Base-by-base conservation (phyloP, 345 rosid genomes). In the Lenwebbia sp. region DNA sequence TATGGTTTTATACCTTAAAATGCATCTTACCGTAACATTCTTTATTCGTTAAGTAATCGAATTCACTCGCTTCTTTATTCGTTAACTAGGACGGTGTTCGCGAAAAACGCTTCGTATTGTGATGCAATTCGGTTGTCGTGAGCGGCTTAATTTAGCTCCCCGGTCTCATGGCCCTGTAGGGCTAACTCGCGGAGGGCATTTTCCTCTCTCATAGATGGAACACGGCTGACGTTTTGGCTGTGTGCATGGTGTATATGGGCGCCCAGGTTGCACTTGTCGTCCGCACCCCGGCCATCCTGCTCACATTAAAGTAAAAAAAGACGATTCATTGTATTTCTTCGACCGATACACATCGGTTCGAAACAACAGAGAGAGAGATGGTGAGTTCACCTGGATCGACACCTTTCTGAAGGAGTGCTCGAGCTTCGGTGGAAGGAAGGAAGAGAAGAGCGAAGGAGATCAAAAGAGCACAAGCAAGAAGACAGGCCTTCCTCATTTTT, bases 181-280 rank as follows among this genome's bases (percentile, higher is more conserved):
- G 17, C 5, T 28, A 28, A 15, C 74, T 60, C 19, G 2, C 37
- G 37, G 74, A n/a, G 4, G 9, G 37, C 74, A 60, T n/a, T 7
- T 15, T 10, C 0, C 0, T 3, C 58, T 10, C 4, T 0, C 4
- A 58, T 53, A 13, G 7, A 3, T 2, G 28, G 2, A 0, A n/a
- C 70, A 13, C n/a, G 10, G n/a, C 5, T 21, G 65, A 0, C 10
- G 9, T 26, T 0, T 7, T 30, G 1, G 23, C 1, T 41, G 44
- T 30, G 0, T 0, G 76, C 76, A 65, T 1, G 75, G 75, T 15
- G 1, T 17, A 30, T 3, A 65, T 0, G 12, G 4, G 1, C 23
- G 0, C 8, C 11, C 10, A 4, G 54, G 53, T 13, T 0, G 51
- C 7, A 9, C 5, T 3, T 1, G 0, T 2, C 75, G 19, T 15